These are phyloP conservation scores for Calonectria leucothoes DNA, from an alignment of 2,329 filamentous ascomycete genomes.

Conservation along the genomic window DNA sequence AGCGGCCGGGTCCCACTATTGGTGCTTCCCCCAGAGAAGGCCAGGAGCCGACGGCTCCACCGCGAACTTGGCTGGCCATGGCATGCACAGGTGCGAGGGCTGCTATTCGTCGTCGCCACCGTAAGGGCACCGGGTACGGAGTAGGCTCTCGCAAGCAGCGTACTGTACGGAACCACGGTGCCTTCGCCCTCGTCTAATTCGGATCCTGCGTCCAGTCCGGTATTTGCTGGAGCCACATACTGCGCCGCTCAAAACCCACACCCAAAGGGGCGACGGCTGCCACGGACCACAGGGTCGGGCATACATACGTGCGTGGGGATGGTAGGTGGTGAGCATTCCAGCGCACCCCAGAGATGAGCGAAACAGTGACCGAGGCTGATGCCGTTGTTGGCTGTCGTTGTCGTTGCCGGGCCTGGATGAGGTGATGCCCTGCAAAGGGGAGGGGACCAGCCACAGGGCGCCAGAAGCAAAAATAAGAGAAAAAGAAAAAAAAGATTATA, in stretches of 20 bases:
- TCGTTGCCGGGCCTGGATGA: neutral
- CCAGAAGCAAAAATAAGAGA: neutral
- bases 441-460: neutral
- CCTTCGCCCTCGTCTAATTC: neutral
- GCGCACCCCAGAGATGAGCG: neutral
- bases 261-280: neutral
- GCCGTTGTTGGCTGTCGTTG: neutral
- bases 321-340: slow-evolving; percentile 17
- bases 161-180: neutral
- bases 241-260: slow-evolving; percentile 15
- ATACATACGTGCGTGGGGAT: slow-evolving; percentile 13
- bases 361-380: neutral
- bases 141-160: neutral
- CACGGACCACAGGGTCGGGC: slow-evolving; percentile 10
- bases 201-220: neutral
- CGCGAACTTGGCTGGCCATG: slow-evolving; percentile 4
- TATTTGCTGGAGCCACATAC: slow-evolving; percentile 15
- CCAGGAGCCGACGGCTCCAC: slow-evolving; percentile 11
- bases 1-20: slow-evolving; percentile 14
- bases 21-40: slow-evolving; percentile 15
- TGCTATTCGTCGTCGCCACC: neutral
- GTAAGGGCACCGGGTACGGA: neutral
- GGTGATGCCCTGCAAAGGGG: neutral
- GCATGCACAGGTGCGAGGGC: neutral
- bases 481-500: neutral